Conservation (phyloP, 345 rosid genomes). For the Pseudoturritis turrita region DNA sequence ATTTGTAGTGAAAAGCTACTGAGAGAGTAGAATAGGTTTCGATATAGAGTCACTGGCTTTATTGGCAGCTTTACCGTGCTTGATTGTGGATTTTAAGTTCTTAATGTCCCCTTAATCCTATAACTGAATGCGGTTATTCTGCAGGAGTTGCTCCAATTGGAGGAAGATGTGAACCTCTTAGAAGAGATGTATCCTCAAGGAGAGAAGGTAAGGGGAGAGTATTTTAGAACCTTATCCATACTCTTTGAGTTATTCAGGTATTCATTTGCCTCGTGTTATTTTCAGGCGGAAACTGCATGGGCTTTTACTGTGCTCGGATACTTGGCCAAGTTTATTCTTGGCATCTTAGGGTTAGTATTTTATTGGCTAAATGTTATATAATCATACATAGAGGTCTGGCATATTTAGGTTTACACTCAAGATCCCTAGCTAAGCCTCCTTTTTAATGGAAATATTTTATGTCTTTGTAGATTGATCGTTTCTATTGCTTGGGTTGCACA, state of each 20-base stretch:
- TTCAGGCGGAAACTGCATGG: conserved; percentile 98
- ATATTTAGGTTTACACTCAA: not conserved
- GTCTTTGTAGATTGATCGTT: conserved; percentile 64
- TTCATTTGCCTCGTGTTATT: conserved; percentile 1
- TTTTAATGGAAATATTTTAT: not conserved
- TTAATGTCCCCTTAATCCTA: not conserved
- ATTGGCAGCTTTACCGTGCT: not conserved
- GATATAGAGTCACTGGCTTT: not conserved
- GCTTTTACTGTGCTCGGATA: conserved; percentile 94
- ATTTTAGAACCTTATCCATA: not conserved
- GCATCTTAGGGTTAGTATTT: conserved; percentile 75
- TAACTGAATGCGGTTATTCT: conserved; percentile 12
- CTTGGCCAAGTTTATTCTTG: conserved; percentile 83
- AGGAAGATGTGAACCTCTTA: conserved; percentile 94
- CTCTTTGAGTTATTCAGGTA: not conserved
- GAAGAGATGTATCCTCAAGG: conserved; percentile 99
- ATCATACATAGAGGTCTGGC: not conserved
- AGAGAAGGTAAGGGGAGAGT: conserved; percentile 61
- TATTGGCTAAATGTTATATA: not conserved
- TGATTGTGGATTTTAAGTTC: not conserved
- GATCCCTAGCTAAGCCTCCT: not conserved
- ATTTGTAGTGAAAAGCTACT: not conserved
- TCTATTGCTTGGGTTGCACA: conserved; percentile 98
- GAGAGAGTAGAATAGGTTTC: not conserved
- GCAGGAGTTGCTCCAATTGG: conserved; percentile 89